Percentiles rank a stretch among this genome's conserved stretches.
These are phyloP conservation scores for Flueggea neowawraea DNA, from an alignment of 441 rosid genomes.

Conservation along the genomic window DNA sequence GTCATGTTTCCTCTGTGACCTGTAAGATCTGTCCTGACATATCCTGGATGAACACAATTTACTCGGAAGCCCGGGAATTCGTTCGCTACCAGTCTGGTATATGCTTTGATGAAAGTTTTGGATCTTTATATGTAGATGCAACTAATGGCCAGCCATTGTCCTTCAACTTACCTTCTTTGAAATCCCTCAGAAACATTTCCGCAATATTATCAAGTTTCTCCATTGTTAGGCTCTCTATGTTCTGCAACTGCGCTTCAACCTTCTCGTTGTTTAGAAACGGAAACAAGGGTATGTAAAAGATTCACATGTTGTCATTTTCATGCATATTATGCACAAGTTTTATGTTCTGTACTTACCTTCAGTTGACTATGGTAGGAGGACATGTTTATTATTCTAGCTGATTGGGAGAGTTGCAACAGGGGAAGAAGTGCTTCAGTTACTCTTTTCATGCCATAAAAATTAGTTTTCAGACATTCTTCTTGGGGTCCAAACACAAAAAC, in stretches of 20 bases:
- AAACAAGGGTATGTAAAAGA: too few species aligned
- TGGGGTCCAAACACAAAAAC: too few species aligned
- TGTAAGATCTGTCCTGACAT: slow-evolving; percentile 11
- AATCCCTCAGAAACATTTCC: background rate
- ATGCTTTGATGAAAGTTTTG: slow-evolving; percentile 2
- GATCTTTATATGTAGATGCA: slow-evolving; percentile 5
- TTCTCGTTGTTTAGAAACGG: background rate
- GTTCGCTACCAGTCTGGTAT: slow-evolving; percentile 3
- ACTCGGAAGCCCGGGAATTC: slow-evolving; percentile 5
- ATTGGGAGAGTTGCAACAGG: too few species aligned
- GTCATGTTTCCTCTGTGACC: slow-evolving; percentile 1
- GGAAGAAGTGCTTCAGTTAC: too few species aligned
- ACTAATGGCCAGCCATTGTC: background rate
- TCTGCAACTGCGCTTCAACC: background rate
- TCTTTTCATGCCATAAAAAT: too few species aligned
- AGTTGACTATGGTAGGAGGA: background rate
- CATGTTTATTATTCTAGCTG: too few species aligned
- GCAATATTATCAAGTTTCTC: slow-evolving; percentile 2
- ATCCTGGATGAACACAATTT: slow-evolving; percentile 13
- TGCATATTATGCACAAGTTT: too few species aligned
- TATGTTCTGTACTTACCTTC: too few species aligned
- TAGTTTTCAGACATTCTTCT: too few species aligned
- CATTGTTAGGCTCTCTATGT: background rate
- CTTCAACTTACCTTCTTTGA: too few species aligned
- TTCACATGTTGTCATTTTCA: too few species aligned